These are phyloP conservation scores for Emergomyces africanus DNA, from an alignment of 2,329 filamentous ascomycete species.

Conservation along the genomic window DNA sequence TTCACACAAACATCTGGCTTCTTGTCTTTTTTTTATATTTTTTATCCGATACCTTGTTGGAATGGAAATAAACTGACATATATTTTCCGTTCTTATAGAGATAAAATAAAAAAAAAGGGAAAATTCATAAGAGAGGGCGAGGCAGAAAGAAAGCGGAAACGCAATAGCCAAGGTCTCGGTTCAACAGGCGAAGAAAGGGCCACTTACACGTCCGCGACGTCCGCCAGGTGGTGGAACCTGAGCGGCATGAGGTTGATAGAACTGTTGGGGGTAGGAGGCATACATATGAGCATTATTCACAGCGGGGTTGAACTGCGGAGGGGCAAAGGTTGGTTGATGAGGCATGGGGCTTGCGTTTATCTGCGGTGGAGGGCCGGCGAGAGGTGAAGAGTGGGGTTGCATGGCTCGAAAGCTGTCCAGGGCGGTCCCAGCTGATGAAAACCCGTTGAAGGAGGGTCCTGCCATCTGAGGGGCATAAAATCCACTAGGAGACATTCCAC, in stretches of 20 bases:
- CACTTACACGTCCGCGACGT: slow-evolving; percentile 43
- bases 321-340: slow-evolving; percentile 33
- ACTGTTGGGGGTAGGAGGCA: slow-evolving; percentile 35
- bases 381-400: slow-evolving; percentile 25
- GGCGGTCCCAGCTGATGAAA: slow-evolving; percentile 25
- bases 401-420: slow-evolving; percentile 30
- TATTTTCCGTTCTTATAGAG: too few species aligned
- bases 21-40: not conserved
- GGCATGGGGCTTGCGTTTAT: slow-evolving; percentile 34
- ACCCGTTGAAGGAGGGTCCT: slow-evolving; percentile 29
- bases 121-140: not conserved
- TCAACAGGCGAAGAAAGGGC: not conserved
- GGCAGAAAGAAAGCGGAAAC: not conserved
- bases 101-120: not conserved
- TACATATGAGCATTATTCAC: slow-evolving; percentile 35
- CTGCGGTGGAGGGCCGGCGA: slow-evolving; percentile 23
- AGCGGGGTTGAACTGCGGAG: slow-evolving; percentile 33
- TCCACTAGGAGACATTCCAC: slow-evolving; percentile 30
- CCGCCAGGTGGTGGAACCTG: slow-evolving; percentile 35
- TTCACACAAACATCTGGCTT: too few species aligned
- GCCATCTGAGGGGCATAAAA: slow-evolving; percentile 36
- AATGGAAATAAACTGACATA: too few species aligned
- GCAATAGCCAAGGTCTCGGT: not conserved
- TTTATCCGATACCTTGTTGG: too few species aligned
- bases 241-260: slow-evolving; percentile 29